These are phyloP conservation scores for Micromonas pusilla DNA, from an alignment of 139 green algal genomes.

Conservation along the genomic window DNA sequence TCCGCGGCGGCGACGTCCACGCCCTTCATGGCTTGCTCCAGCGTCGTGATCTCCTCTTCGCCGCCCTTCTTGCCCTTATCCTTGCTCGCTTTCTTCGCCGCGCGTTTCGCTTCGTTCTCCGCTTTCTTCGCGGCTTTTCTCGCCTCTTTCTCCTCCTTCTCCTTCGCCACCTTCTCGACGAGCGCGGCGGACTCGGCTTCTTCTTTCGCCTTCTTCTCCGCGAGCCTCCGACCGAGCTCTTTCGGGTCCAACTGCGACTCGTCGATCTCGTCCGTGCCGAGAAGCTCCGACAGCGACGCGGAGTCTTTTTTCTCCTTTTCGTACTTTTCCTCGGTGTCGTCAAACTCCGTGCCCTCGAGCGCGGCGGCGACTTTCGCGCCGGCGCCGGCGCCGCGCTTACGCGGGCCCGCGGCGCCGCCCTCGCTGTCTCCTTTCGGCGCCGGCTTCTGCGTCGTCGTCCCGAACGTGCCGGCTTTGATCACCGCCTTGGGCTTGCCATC, in stretches of 20 bases:
- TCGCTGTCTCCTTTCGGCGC: background rate
- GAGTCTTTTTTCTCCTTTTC: background rate
- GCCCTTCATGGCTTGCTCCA: slow-evolving; percentile 14
- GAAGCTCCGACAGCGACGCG: background rate
- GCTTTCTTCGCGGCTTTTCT: slow-evolving; percentile 26
- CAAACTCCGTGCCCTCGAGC: background rate
- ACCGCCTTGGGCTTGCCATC: slow-evolving; percentile 7
- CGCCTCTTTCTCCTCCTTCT: slow-evolving; percentile 25
- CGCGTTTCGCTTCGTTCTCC: slow-evolving; percentile 10
- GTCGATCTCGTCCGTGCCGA: background rate
- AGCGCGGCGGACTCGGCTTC: slow-evolving; percentile 3
- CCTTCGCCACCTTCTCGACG: background rate
- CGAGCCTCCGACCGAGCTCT: slow-evolving; percentile 13
- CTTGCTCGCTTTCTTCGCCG: slow-evolving; percentile 6
- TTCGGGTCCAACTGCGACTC: slow-evolving; percentile 13
- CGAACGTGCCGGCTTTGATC: background rate
- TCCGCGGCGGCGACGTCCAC: slow-evolving; percentile 8
- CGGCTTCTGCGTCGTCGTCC: background rate
- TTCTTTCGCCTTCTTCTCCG: slow-evolving; percentile 18
- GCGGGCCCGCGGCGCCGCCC: background rate
- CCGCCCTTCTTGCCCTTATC: slow-evolving; percentile 3
- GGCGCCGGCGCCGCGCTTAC: background rate
- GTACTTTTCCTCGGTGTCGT: too few species aligned
- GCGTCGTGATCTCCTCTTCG: slow-evolving; percentile 3
- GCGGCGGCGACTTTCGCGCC: too few species aligned